Base-by-base conservation (phyloP, 768 basidiomycete species). In the Pleurotus cornucopiae region DNA sequence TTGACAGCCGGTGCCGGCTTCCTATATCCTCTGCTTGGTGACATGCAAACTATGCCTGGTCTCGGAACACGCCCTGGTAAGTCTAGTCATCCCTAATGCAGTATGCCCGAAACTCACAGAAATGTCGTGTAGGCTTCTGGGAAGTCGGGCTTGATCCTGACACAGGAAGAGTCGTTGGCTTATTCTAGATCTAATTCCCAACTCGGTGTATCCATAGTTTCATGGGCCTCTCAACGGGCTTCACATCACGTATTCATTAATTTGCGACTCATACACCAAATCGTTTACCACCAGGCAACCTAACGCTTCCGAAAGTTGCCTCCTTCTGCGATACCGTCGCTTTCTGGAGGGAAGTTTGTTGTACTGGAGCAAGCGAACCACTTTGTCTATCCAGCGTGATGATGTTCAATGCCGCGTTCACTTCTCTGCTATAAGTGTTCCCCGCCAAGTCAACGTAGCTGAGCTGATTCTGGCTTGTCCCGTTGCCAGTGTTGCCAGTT, bases 1-100 rank as follows among this genome's bases (percentile, higher is more conserved):
- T 74, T 96, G 18, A 90, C 91, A 5, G 97, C 94, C 4, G 96
- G 96, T 43, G 94, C 95, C 56, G 92, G 92, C 21, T 98, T 98
- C 85, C 73, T 98, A 60, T 97, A 95, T 71, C 95, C 96, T 20
- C 82, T 98, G 59, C 78, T 91, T n/a, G 92, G 91, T 39, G 93
- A 95, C 69, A 98, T 99, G 91, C 89, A 92, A 69, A 98, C 94
- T 55, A 96, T 99, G 93, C 96, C 96, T 44, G 96, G 94, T 62
- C 81, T 97, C 41, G 91, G 87, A 21, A 97, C 93, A 57, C 85
- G 94, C 58, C 94, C 94, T 69, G 91, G 89, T 85, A 57, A 62
- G 73, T 58, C 34, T 3, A 59, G 52, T 46, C 30, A 34, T 34
- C 30, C 30, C 11, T 34, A 11, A 11, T 11, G 9, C 30, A 34